Percentiles rank a stretch among this genome's conserved stretches.
These are phyloP conservation scores for Nidula niveotomentosa DNA, from an alignment of 1,284 basidiomycete species.

Conservation along the genomic window DNA sequence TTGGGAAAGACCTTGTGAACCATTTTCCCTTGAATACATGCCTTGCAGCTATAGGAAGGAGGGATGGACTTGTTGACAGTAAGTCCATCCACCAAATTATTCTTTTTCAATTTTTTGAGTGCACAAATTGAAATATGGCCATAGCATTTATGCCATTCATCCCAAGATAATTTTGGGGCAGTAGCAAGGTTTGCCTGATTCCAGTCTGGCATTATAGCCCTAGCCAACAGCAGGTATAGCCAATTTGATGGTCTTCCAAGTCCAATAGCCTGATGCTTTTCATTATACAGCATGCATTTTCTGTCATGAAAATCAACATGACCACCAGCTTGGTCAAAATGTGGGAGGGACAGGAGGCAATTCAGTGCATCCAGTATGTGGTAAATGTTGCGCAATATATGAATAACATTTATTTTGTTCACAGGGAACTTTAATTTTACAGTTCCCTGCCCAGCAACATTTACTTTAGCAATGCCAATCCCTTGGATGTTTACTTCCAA, in stretches of 20 bases:
- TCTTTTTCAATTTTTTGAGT: conserved; percentile 15
- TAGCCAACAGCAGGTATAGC: conserved; percentile 7
- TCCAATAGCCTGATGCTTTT: conserved; percentile 5
- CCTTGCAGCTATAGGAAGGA: conserved; percentile 16
- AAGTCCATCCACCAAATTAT: conserved; percentile 25
- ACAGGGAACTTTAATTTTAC: too few species aligned
- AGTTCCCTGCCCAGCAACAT: too few species aligned
- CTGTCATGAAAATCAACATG: too few species aligned
- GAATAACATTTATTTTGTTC: conserved; percentile 1
- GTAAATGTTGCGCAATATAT: conserved; percentile 5
- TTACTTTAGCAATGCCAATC: too few species aligned
- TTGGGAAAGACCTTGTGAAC: conserved; percentile 18
- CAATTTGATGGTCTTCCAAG: conserved; percentile 4
- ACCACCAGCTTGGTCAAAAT: conserved; percentile 5
- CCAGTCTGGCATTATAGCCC: conserved; percentile 2
- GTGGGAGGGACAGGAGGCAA: conserved; percentile 10
- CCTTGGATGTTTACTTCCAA: too few species aligned
- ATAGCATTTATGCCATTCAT: conserved; percentile 30
- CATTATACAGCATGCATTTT: conserved; percentile 2
- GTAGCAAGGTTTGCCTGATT: conserved; percentile 6
- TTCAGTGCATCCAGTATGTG: conserved; percentile 10
- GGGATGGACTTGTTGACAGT: conserved; percentile 14
- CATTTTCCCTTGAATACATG: conserved; percentile 30
- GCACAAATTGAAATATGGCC: conserved; percentile 25
- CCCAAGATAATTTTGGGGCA: conserved; percentile 14